These are phyloP conservation scores for Beauveria australis DNA, from an alignment of 2,329 filamentous ascomycete species.

Conservation along the genomic window DNA sequence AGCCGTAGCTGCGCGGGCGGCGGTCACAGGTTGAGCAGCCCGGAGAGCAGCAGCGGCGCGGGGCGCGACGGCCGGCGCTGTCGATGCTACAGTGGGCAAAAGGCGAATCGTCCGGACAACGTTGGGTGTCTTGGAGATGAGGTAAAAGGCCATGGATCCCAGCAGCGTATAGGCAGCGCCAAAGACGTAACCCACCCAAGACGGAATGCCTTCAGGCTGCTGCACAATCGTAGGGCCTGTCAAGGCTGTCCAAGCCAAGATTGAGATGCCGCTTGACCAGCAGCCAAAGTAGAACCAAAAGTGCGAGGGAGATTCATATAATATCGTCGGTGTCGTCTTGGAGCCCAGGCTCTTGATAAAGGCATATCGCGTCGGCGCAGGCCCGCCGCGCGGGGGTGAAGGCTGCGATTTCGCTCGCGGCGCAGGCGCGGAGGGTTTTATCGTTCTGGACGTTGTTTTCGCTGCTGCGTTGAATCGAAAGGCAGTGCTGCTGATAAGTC, in stretches of 20 bases:
- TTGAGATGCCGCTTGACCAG: conserved; percentile 43
- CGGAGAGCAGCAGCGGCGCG: conserved; percentile 13
- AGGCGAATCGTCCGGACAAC: conserved; percentile 52
- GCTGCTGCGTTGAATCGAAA: not conserved
- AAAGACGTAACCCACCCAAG: conserved; percentile 51
- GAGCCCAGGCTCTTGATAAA: conserved; percentile 49
- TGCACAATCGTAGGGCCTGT: conserved; percentile 25
- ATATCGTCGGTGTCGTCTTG: conserved; percentile 45
- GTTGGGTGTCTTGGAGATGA: conserved; percentile 48
- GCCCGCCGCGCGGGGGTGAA: conserved; percentile 9
- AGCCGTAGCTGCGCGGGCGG: conserved; percentile 12
- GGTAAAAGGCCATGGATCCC: conserved; percentile 50
- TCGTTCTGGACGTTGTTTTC: not conserved
- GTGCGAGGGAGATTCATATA: conserved; percentile 60
- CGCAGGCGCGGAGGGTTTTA: not conserved
- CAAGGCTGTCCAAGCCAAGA: conserved; percentile 27
- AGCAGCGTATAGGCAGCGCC: conserved; percentile 51
- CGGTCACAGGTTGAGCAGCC: conserved; percentile 6
- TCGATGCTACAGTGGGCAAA: conserved; percentile 29
- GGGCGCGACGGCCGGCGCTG: not conserved
- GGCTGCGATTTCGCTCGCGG: not conserved
- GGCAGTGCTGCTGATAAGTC: not conserved
- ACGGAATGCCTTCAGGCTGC: conserved; percentile 40
- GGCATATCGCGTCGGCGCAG: conserved; percentile 27
- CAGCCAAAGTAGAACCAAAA: conserved; percentile 53